Evolutionary conservation across 2,329 filamentous ascomycete species (phyloP), one percentile per base, ranked within the genome.

Genomic region (Geoglossum cookeanum): DNA sequence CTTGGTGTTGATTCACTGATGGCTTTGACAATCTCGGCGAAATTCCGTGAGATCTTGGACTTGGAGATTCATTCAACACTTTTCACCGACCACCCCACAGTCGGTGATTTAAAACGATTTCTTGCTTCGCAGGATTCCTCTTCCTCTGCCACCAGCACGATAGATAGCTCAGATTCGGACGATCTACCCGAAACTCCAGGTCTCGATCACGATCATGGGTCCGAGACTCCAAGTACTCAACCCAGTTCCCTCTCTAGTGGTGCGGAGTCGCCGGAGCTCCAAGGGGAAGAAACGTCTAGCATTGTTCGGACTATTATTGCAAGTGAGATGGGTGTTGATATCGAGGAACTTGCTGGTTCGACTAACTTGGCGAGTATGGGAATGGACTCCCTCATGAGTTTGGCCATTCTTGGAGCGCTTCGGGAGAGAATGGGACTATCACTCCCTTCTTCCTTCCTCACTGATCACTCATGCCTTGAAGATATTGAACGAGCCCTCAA

Each of bases 1-100:
- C 70, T 81, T 2, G 79, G 79, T 29, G 75, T 80, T 15, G 79
- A 83, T 63, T 81, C 79, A 1, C 70, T 83, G n/a, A 78, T 82
- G 70, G 73, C 76, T 1, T 67, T 83, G 27, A 79, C 76, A 4
- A 76, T 82, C 48, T 73, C 72, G 30, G 78, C 76, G 29, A 73
- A 76, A 30, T 72, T 82, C 55, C 75, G 76, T 9, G 78, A 81
- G 60, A 77, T 81, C 29, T 55, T 62, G 17, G 39, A 57, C 13
- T 15, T 62, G 22, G 59, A 61, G 27, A 53, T 62, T 37, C 27
- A 56, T 13, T 37, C 32, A 1, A 52, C 58, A 11, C 32, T 60
- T 1, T 60, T 62, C 45, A 35, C 56, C 1, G 58, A 61, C 15
- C 59, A 54, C 39, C 58, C 60, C 5, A 61, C 53, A 32, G 55